These are phyloP conservation scores for Penicillium sp. DNA, from an alignment of 2,329 filamentous ascomycete genomes.

Conservation along the genomic window DNA sequence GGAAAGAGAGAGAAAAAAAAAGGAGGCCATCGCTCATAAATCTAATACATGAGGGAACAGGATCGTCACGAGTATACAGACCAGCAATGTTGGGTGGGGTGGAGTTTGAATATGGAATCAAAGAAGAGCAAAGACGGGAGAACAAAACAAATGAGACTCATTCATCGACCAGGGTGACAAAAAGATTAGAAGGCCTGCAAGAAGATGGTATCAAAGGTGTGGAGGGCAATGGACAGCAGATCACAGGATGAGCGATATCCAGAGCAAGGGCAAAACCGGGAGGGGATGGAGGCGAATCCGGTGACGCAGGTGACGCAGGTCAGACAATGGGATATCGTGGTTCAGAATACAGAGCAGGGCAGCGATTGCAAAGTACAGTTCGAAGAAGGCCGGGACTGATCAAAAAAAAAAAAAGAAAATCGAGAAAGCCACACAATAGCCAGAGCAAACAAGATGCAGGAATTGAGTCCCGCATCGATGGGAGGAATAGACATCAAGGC, in stretches of 20 bases:
- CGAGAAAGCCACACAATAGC: slow-evolving; percentile 6
- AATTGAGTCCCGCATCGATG: slow-evolving; percentile 14
- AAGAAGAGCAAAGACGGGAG: background rate
- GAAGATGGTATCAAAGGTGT: slow-evolving; percentile 33
- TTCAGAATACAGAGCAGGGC: slow-evolving; percentile 23
- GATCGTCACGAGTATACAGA: too few relatives aligned
- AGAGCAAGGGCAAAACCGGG: slow-evolving; percentile 8
- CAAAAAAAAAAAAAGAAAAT: background rate
- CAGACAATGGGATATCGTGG: slow-evolving; percentile 30
- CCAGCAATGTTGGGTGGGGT: background rate
- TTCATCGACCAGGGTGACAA: slow-evolving; percentile 26
- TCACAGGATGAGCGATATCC: slow-evolving; percentile 1
- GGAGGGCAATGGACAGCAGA: slow-evolving; percentile 17
- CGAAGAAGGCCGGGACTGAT: background rate
- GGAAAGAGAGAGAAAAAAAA: background rate
- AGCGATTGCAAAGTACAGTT: slow-evolving; percentile 8
- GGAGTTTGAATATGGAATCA: slow-evolving; percentile 9
- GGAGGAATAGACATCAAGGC: slow-evolving; percentile 5
- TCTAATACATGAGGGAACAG: slow-evolving; percentile 20
- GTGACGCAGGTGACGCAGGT: slow-evolving; percentile 26
- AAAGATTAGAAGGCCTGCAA: slow-evolving; percentile 18
- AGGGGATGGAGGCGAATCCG: slow-evolving; percentile 11
- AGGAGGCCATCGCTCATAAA: slow-evolving; percentile 12
- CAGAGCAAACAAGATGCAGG: slow-evolving; percentile 20
- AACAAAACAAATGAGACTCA: slow-evolving; percentile 21